Evolutionary conservation across 2,329 filamentous ascomycete species (phyloP).

Genomic region (Hymenoscyphus scutula): DNA sequence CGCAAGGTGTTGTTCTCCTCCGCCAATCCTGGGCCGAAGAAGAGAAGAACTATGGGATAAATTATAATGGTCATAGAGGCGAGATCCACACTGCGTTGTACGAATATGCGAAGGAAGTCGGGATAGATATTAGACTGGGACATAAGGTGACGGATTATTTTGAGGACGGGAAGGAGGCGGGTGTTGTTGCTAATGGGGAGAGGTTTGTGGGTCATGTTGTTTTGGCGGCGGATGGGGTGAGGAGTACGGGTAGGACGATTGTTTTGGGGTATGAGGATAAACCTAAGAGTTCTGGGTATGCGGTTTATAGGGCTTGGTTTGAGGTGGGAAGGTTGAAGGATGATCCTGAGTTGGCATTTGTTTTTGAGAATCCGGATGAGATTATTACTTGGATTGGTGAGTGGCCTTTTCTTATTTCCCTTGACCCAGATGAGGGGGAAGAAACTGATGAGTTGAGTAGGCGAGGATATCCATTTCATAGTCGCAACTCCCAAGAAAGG

Average conservation of each 20-base stretch:
- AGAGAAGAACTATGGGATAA: conserved; percentile 43
- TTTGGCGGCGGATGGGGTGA: conserved; percentile 42
- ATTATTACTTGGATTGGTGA: conserved; percentile 51
- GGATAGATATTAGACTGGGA: conserved; percentile 54
- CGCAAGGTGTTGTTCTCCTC: conserved; percentile 49
- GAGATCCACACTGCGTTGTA: conserved; percentile 55
- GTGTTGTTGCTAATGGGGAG: conserved; percentile 50
- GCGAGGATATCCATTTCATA: conserved; percentile 50
- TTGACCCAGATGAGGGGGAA: no score
- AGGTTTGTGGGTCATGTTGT: conserved; percentile 43
- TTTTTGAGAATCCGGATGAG: conserved; percentile 45
- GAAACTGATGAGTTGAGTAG: conserved; percentile 2
- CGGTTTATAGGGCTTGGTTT: conserved; percentile 44
- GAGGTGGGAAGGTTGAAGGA: conserved; percentile 33
- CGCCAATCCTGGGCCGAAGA: conserved; percentile 44
- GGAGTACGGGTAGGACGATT: conserved; percentile 32
- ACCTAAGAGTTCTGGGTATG: conserved; percentile 43
- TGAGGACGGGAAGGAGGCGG: conserved; percentile 46
- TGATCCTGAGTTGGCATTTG: conserved; percentile 36
- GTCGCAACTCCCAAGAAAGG: conserved; percentile 52
- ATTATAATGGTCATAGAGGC: conserved; percentile 54
- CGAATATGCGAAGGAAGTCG: conserved; percentile 49
- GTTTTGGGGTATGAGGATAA: conserved; percentile 41
- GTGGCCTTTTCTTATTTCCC: background rate
- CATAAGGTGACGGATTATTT: conserved; percentile 51